A percentile compares a stretch with the other conserved stretches of the same genome.
phyloP scores from a whole-genome alignment of 345 rosid genomes.

The Erucastrum elatum region DNA sequence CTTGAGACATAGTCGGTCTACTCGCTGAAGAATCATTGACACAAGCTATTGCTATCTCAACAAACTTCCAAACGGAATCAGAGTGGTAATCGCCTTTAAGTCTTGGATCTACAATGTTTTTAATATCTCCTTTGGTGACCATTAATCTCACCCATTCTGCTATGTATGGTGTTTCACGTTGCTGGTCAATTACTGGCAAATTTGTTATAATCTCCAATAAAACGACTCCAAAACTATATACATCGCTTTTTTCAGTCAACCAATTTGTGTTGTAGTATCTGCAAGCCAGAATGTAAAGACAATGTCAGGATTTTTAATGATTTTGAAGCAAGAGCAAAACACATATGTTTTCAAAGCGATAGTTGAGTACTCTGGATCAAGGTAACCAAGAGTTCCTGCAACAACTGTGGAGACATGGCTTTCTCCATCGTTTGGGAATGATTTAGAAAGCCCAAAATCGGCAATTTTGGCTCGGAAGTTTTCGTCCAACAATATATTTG shows the following conservation, averaged over 20 bases:
- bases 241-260: constrained; percentile 42
- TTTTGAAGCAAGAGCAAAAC: not conserved
- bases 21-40: constrained; percentile 8
- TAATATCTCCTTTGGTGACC: constrained; percentile 44
- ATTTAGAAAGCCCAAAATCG: constrained; percentile 47
- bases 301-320: not conserved
- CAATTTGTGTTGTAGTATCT: constrained; percentile 37
- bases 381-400: constrained; percentile 36
- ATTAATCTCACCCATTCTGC: constrained; percentile 40
- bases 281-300: not conserved
- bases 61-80: constrained; percentile 47
- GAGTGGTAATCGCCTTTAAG: constrained; percentile 38
- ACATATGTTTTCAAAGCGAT: not conserved
- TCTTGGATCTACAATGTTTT: constrained; percentile 44
- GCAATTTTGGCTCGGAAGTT: constrained; percentile 45
- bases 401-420: constrained; percentile 35
- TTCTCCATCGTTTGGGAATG: constrained; percentile 31
- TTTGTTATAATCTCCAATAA: constrained; percentile 55
- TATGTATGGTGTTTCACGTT: constrained; percentile 30
- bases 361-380: constrained; percentile 36
- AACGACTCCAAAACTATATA: constrained; percentile 38
- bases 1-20: constrained; percentile 50
- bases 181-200: constrained; percentile 31
- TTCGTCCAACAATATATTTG: constrained; percentile 43
- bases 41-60: constrained; percentile 52